Evolutionary conservation across 805 yeast genomes (phyloP).

Genomic region (Hemisphaericaspora nanyangensis): DNA sequence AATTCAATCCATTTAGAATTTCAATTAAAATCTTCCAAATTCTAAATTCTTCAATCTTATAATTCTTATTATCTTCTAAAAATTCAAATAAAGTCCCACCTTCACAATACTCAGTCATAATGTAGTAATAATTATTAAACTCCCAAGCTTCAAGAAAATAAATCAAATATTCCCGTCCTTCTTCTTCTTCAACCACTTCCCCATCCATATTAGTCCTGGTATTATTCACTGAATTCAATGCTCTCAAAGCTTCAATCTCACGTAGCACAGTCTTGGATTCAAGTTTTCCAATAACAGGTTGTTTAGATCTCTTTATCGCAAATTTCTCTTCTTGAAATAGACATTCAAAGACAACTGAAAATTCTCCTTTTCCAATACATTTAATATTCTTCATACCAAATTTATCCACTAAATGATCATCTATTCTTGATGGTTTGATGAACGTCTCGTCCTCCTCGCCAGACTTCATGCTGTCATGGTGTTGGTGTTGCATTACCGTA

Average conservation of each 20-base stretch:
- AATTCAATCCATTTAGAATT: conserved; percentile 71
- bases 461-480: too few species aligned
- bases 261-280: conserved; percentile 62
- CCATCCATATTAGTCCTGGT: conserved; percentile 18
- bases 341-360: conserved; percentile 83
- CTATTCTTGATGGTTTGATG: conserved; percentile 16
- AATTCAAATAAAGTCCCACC: conserved; percentile 87
- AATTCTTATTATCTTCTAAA: conserved; percentile 66
- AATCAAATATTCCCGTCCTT: conserved; percentile 75
- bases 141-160: conserved; percentile 87
- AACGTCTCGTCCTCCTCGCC: too few species aligned
- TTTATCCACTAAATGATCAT: conserved; percentile 42
- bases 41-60: conserved; percentile 90
- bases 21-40: conserved; percentile 95
- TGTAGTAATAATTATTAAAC: conserved; percentile 66
- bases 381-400: conserved; percentile 59
- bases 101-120: conserved; percentile 94
- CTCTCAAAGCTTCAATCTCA: conserved; percentile 70
- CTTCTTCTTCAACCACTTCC: conserved; percentile 40
- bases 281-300: conserved; percentile 47
- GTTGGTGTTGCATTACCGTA: not conserved
- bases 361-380: conserved; percentile 80
- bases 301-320: conserved; percentile 86
- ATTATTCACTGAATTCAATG: conserved; percentile 35
- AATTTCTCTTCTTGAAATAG: conserved; percentile 61